Percentiles rank a stretch among this genome's conserved stretches.
Evolutionary conservation across 768 basidiomycete species (phyloP).

Genomic region (Flagelloscypha sp.): DNA sequence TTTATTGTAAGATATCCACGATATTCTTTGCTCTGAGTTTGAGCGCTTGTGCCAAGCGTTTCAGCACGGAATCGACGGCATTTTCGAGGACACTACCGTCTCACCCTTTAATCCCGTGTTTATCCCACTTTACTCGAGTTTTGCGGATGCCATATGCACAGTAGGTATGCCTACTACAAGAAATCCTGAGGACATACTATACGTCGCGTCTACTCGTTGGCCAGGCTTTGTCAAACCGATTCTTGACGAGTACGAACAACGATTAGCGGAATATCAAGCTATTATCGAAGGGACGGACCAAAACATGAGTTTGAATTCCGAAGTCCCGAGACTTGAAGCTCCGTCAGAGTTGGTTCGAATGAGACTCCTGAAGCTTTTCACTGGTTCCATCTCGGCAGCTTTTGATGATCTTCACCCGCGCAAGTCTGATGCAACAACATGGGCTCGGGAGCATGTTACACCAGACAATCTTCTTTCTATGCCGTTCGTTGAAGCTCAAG

Average conservation of each 20-base stretch:
- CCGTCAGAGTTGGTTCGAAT: conserved; percentile 56
- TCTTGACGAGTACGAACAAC: conserved; percentile 35
- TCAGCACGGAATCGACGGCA: conserved; percentile 6
- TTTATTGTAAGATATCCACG: conserved; percentile 18
- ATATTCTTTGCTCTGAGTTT: conserved; percentile 19
- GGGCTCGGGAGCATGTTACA: conserved; percentile 48
- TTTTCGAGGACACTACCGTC: conserved; percentile 4
- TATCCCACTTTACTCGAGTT: conserved; percentile 55
- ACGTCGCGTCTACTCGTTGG: conserved; percentile 74
- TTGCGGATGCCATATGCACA: conserved; percentile 47
- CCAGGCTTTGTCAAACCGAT: conserved; percentile 70
- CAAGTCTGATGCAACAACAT: conserved; percentile 51
- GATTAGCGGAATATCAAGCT: conserved; percentile 12
- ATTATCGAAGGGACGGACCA: conserved; percentile 14
- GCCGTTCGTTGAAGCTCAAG: conserved; percentile 16
- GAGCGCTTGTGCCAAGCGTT: conserved; percentile 8
- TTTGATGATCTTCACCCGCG: conserved; percentile 66
- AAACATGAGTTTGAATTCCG: conserved; percentile 19
- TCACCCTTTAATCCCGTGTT: conserved; percentile 48
- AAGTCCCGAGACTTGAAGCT: conserved; percentile 19
- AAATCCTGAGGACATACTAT: conserved; percentile 63
- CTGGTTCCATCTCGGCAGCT: conserved; percentile 50
- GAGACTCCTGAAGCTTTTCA: conserved; percentile 57
- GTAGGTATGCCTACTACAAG: conserved; percentile 56
- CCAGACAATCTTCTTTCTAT: conserved; percentile 29